Evolutionary conservation across 495 filamentous ascomycete genomes (phyloP).

Genomic region (Delitschia confertaspora): DNA sequence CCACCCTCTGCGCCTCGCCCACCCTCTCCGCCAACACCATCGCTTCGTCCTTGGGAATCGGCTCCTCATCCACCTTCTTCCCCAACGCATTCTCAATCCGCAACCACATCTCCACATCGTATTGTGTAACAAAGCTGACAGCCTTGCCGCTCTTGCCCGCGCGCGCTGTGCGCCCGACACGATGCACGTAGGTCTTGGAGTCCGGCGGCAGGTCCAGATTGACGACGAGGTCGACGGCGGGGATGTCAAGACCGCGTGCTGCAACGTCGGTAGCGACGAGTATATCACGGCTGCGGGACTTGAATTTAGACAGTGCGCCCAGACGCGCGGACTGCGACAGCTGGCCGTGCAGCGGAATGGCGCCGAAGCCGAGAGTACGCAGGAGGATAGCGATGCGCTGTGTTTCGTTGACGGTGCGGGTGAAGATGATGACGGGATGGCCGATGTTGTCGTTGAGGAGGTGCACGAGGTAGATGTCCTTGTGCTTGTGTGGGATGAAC

Average conservation of each 20-base stretch:
- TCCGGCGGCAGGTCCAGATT: conserved; percentile 79
- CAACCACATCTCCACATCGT: conserved; percentile 80
- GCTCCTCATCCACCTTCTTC: conserved; percentile 63
- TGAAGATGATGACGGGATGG: conserved; percentile 81
- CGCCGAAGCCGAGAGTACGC: conserved; percentile 68
- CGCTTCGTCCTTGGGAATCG: conserved; percentile 65
- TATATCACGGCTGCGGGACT: conserved; percentile 62
- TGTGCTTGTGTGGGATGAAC: conserved; percentile 61
- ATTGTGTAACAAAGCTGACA: conserved; percentile 76
- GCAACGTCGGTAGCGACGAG: conserved; percentile 95
- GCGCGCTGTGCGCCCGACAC: conserved; percentile 86
- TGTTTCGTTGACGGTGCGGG: conserved; percentile 84
- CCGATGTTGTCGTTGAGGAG: conserved; percentile 77
- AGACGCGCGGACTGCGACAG: conserved; percentile 77
- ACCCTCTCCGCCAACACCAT: conserved; percentile 75
- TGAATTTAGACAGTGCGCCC: conserved; percentile 81
- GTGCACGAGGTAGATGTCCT: conserved; percentile 82
- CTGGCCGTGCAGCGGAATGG: conserved; percentile 86
- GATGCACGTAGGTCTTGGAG: conserved; percentile 89
- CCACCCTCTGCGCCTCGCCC: conserved; percentile 74
- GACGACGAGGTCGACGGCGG: conserved; percentile 78
- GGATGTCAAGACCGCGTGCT: conserved; percentile 89
- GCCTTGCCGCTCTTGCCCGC: conserved; percentile 82
- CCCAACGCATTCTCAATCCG: conserved; percentile 77
- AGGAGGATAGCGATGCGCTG: conserved; percentile 76